Conservation (phyloP, 371 early-diverging fungal species). For the Mortierella sp. region DNA sequence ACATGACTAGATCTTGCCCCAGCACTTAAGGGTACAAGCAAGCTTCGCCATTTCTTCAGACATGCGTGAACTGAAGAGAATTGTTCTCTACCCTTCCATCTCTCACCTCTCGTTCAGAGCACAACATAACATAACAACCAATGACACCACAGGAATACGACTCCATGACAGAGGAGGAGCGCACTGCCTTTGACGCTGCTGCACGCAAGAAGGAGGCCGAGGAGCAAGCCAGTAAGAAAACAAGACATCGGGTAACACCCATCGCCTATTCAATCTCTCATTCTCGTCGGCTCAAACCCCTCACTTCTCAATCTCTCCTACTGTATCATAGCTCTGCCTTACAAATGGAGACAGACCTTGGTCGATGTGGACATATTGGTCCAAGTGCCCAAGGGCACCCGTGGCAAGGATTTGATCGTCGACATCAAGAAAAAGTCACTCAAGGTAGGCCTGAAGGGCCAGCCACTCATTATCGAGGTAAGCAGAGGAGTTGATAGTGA, state of each 20-base stretch:
- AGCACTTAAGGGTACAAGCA: too few species aligned
- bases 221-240: constrained; percentile 66
- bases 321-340: constrained; percentile 65
- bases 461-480: constrained; percentile 81
- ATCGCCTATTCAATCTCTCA: too few species aligned
- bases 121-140: background rate
- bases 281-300: too few species aligned
- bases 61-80: background rate
- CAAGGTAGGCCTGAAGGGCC: constrained; percentile 81
- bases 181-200: constrained; percentile 56
- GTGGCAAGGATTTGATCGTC: constrained; percentile 76
- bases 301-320: too few species aligned
- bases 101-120: background rate
- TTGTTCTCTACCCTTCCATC: constrained; percentile 21
- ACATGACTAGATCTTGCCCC: too few species aligned
- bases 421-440: constrained; percentile 74
- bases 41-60: too few species aligned
- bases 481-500: background rate
- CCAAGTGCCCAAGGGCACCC: constrained; percentile 82
- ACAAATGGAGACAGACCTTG: constrained; percentile 89
- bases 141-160: constrained; percentile 48
- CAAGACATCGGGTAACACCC: background rate
- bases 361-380: constrained; percentile 84
- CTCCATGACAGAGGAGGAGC: constrained; percentile 60
- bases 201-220: constrained; percentile 59